phyloP scores from a whole-genome alignment of 257 asterid species.

The Galeopsis tetrahit region DNA sequence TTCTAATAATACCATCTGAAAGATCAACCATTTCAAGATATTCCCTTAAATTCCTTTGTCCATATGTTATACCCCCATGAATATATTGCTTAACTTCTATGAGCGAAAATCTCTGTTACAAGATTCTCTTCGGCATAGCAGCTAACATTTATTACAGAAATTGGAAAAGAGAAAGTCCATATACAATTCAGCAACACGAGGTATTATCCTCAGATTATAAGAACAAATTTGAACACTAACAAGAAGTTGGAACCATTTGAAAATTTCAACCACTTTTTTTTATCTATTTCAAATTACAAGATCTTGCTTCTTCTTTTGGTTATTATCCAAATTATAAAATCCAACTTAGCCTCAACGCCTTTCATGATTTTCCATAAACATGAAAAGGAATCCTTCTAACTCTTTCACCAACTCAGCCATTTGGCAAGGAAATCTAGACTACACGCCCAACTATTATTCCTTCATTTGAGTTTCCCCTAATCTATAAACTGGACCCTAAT shows the following conservation, averaged over 20 bases:
- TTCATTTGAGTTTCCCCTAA: neutral
- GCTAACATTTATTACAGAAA: constrained; percentile 6
- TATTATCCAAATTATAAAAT: constrained; percentile 24
- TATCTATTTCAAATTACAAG: constrained; percentile 11
- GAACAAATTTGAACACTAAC: neutral
- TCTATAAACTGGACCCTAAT: neutral
- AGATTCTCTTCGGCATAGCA: neutral
- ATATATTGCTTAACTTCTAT: constrained; percentile 3
- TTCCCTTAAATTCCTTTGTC: neutral
- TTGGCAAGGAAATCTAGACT: neutral
- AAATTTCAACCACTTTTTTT: neutral
- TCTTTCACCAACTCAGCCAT: neutral
- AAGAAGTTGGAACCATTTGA: constrained; percentile 19
- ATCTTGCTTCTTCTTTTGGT: constrained; percentile 7
- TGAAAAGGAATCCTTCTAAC: neutral
- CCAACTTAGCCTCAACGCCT: constrained; percentile 25
- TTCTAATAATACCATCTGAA: neutral
- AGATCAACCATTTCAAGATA: neutral
- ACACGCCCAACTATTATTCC: neutral
- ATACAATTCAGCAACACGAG: neutral
- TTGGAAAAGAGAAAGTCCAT: neutral
- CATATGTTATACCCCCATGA: neutral
- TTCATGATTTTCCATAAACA: constrained; percentile 8
- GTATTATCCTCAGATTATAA: neutral
- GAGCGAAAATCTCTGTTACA: neutral